These are phyloP conservation scores for Botrytis tulipae DNA, from an alignment of 2,329 filamentous ascomycete species.

Conservation along the genomic window DNA sequence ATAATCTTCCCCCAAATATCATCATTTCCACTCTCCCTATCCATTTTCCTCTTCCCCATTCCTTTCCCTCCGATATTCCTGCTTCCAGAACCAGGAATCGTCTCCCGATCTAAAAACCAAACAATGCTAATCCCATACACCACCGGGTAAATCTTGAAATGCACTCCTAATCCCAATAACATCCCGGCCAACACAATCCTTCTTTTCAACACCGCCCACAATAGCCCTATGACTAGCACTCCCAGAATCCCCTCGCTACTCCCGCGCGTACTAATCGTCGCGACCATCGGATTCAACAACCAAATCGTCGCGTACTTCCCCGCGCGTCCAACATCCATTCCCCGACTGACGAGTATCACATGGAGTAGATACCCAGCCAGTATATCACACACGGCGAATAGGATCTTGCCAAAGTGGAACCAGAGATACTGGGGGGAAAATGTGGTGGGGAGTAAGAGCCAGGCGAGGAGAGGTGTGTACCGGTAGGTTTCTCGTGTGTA, in stretches of 20 bases:
- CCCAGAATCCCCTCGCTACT: slow-evolving; percentile 90
- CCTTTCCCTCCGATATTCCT: slow-evolving; percentile 43
- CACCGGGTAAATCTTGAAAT: slow-evolving; percentile 99
- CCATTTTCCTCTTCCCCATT: neutral
- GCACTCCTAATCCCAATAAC: slow-evolving; percentile 78
- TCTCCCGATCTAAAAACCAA: slow-evolving; percentile 71
- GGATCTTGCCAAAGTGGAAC: slow-evolving; percentile 81
- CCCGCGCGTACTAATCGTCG: slow-evolving; percentile 90
- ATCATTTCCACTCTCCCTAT: neutral
- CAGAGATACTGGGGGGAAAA: slow-evolving; percentile 45
- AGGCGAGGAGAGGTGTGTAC: slow-evolving; percentile 91
- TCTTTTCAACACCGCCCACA: slow-evolving; percentile 75
- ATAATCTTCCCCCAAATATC: slow-evolving; percentile 24
- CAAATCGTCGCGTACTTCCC: slow-evolving; percentile 81
- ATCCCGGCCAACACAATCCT: slow-evolving; percentile 65
- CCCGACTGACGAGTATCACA: slow-evolving; percentile 47
- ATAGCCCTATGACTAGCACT: slow-evolving; percentile 74
- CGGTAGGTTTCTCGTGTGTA: slow-evolving; percentile 93
- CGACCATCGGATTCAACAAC: slow-evolving; percentile 97
- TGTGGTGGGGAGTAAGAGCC: slow-evolving; percentile 81
- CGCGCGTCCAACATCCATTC: slow-evolving; percentile 49
- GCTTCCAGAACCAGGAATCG: slow-evolving; percentile 62
- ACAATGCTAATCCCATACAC: slow-evolving; percentile 83
- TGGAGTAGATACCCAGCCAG: slow-evolving; percentile 78
- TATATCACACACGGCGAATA: slow-evolving; percentile 83